phyloP scores from a whole-genome alignment of 2,329 filamentous ascomycete species.

The Septoria linicola region DNA sequence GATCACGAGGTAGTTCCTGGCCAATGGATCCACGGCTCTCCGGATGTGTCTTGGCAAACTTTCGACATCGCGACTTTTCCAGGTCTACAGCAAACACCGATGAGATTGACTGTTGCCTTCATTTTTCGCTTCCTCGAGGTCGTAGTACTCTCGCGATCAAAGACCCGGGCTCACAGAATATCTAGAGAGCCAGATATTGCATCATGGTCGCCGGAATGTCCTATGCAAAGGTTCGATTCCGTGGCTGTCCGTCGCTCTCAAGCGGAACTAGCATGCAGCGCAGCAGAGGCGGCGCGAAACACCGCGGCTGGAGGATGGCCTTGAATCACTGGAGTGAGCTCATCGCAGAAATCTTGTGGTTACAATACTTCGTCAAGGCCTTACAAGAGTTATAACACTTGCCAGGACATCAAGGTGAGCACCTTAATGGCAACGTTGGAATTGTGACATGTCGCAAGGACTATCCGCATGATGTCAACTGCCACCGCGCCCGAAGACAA shows the following conservation, averaged over 20 bases:
- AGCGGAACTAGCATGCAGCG: too few species aligned
- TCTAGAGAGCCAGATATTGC: too few species aligned
- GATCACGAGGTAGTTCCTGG: conserved; percentile 14
- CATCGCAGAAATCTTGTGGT: not conserved
- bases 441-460: not conserved
- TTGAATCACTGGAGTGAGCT: too few species aligned
- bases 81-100: not conserved
- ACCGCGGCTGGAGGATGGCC: too few species aligned
- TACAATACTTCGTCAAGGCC: not conserved
- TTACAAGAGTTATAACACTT: not conserved
- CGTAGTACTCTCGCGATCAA: not conserved
- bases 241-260: too few species aligned
- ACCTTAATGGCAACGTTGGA: conserved; percentile 10
- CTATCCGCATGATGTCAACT: too few species aligned
- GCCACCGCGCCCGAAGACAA: too few species aligned
- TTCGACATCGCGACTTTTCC: conserved; percentile 8
- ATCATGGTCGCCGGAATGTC: too few species aligned
- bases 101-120: not conserved
- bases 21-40: conserved; percentile 3
- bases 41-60: conserved; percentile 5
- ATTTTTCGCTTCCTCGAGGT: not conserved
- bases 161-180: too few species aligned
- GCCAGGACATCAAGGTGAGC: conserved; percentile 13
- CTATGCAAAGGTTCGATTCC: too few species aligned
- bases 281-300: too few species aligned